Conservation (phyloP, 495 filamentous ascomycete species). For the Hypoxylon crocopeplum region DNA sequence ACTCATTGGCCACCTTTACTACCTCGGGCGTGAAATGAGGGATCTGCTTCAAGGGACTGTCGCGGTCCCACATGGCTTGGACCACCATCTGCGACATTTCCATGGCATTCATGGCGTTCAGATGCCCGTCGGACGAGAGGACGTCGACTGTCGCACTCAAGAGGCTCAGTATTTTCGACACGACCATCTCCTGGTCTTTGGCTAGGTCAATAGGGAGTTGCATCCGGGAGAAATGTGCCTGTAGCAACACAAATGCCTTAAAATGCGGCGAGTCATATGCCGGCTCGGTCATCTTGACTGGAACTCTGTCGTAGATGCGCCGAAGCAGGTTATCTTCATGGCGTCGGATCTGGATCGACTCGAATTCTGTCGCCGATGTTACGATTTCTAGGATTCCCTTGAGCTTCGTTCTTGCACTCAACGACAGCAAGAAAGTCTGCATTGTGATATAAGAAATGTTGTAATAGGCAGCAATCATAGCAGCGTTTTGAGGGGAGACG, state of each 20-base stretch:
- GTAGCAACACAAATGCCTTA: conserved; percentile 94
- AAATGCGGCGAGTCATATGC: conserved; percentile 95
- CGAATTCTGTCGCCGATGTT: conserved; percentile 95
- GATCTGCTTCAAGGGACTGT: conserved; percentile 96
- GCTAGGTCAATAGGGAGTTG: conserved; percentile 95
- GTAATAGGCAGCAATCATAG: conserved; percentile 98
- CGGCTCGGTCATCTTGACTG: conserved; percentile 89
- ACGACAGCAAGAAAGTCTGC: conserved; percentile 98
- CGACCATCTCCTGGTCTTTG: conserved; percentile 91
- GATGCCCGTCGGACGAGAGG: conserved; percentile 91
- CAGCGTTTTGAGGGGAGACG: conserved; percentile 87
- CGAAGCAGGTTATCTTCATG: conserved; percentile 90
- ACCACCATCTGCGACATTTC: conserved; percentile 99
- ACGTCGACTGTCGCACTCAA: conserved; percentile 94
- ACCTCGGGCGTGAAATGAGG: conserved; percentile 88
- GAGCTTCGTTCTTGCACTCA: conserved; percentile 85
- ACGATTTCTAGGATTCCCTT: conserved; percentile 97
- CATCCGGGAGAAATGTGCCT: conserved; percentile 98
- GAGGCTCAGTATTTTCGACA: conserved; percentile 84
- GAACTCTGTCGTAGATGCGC: conserved; percentile 91
- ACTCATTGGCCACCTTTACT: conserved; percentile 82
- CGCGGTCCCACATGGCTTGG: conserved; percentile 98
- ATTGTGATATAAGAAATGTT: conserved; percentile 99
- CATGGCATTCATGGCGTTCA: conserved; percentile 98
- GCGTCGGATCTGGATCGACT: conserved; percentile 90